Conservation (phyloP, 164 flowering plant species). For the Akebia trifoliata region DNA sequence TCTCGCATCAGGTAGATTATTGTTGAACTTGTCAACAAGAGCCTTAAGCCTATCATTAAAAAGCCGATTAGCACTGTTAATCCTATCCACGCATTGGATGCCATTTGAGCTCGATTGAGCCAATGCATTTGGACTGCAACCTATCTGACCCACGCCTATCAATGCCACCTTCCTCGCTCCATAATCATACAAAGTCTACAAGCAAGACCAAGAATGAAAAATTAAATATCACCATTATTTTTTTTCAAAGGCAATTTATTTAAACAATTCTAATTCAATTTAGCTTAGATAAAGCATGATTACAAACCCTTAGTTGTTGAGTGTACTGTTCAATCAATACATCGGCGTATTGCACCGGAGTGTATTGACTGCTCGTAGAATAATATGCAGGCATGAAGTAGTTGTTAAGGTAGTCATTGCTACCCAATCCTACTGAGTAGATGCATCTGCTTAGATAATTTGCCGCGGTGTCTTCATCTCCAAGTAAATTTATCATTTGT, state of each 20-base stretch:
- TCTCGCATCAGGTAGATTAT: conserved; percentile 30
- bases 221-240: neutral
- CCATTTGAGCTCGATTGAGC: conserved; percentile 53
- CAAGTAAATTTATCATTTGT: conserved; percentile 38
- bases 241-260: neutral
- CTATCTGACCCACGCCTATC: conserved; percentile 65
- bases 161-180: conserved; percentile 85
- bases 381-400: conserved; percentile 56
- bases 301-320: conserved; percentile 40
- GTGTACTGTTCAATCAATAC: conserved; percentile 55
- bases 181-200: conserved; percentile 50
- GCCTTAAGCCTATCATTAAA: conserved; percentile 46
- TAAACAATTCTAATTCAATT: neutral
- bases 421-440: too few relatives aligned
- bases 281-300: neutral
- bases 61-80: conserved; percentile 48
- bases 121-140: conserved; percentile 67
- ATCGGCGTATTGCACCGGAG: conserved; percentile 61
- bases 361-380: conserved; percentile 43
- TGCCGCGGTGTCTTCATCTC: conserved; percentile 29
- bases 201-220: neutral
- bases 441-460: conserved; percentile 24
- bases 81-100: conserved; percentile 37
- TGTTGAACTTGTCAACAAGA: conserved; percentile 38
- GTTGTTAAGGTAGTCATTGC: conserved; percentile 52